Percentiles rank a stretch among this genome's conserved stretches.
phyloP scores from a whole-genome alignment of 179 eudicot genomes.

The Gypsophila paniculata region DNA sequence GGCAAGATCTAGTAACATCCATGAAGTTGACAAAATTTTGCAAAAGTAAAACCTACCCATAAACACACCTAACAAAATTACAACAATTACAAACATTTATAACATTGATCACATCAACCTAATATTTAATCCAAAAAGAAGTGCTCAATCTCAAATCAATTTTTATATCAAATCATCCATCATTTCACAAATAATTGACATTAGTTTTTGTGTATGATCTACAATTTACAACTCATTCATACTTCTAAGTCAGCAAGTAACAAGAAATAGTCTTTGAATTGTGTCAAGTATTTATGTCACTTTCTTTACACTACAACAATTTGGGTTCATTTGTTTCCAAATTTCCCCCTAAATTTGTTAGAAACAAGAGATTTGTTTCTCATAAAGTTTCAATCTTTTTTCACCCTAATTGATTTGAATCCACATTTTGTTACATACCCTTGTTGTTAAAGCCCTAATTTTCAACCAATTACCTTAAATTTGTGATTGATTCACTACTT shows the following conservation, averaged over 20 bases:
- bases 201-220: neutral
- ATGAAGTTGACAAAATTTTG: too few species aligned
- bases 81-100: neutral
- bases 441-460: neutral
- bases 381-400: slow-evolving; percentile 18
- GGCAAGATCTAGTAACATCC: too few species aligned
- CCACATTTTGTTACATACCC: slow-evolving; percentile 12
- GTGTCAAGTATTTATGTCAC: neutral
- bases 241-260: slow-evolving; percentile 3
- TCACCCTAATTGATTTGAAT: slow-evolving; percentile 7
- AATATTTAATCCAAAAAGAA: neutral
- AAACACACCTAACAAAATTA: too few species aligned
- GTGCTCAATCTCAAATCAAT: neutral
- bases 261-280: slow-evolving; percentile 10
- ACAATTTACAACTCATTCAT: slow-evolving; percentile 17
- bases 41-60: neutral
- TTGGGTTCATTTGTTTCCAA: slow-evolving; percentile 20
- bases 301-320: neutral
- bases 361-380: slow-evolving; percentile 6
- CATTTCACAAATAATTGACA: neutral
- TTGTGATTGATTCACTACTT: slow-evolving; percentile 14
- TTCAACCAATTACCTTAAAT: neutral
- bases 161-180: slow-evolving; percentile 16
- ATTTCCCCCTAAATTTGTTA: slow-evolving; percentile 19
- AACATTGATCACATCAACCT: slow-evolving; percentile 11